phyloP scores from a whole-genome alignment of 129 eudicot species.

The Sambucus nigra region DNA sequence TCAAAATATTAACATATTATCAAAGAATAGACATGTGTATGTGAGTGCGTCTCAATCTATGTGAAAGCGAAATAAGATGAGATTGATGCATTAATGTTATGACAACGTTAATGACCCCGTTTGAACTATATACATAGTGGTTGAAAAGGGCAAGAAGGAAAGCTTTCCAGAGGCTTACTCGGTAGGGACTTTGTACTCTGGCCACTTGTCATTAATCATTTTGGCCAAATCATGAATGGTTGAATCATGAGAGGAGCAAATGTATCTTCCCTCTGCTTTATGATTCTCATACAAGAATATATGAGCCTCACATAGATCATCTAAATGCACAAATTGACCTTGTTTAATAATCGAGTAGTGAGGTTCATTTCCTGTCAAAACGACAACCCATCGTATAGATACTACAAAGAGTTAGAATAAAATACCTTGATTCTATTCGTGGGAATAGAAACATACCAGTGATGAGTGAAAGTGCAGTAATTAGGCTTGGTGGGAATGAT shows the following conservation, averaged over 20 bases:
- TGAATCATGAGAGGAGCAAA: conserved; percentile 77
- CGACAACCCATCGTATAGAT: too few species aligned
- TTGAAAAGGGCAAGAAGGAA: too few species aligned
- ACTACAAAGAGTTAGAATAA: neutral
- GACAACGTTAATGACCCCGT: too few species aligned
- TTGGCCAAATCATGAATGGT: conserved; percentile 63
- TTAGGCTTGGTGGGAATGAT: conserved; percentile 74
- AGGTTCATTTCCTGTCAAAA: conserved; percentile 48
- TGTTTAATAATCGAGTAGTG: conserved; percentile 76
- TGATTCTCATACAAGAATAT: conserved; percentile 71
- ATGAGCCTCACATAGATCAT: conserved; percentile 71
- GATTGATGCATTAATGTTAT: neutral
- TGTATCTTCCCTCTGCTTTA: conserved; percentile 61
- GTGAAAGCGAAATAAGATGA: neutral
- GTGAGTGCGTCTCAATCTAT: neutral
- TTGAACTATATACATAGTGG: too few species aligned
- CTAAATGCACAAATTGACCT: conserved; percentile 76
- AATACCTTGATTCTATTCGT: neutral
- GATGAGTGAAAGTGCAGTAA: conserved; percentile 67
- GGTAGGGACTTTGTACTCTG: conserved; percentile 69
- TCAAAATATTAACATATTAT: neutral
- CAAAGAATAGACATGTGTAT: neutral
- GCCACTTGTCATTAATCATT: conserved; percentile 60
- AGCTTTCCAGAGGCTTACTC: conserved; percentile 30
- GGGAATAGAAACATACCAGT: conserved; percentile 30